Base-by-base conservation (phyloP, 257 asterid species). In the Solanum tarijense region DNA sequence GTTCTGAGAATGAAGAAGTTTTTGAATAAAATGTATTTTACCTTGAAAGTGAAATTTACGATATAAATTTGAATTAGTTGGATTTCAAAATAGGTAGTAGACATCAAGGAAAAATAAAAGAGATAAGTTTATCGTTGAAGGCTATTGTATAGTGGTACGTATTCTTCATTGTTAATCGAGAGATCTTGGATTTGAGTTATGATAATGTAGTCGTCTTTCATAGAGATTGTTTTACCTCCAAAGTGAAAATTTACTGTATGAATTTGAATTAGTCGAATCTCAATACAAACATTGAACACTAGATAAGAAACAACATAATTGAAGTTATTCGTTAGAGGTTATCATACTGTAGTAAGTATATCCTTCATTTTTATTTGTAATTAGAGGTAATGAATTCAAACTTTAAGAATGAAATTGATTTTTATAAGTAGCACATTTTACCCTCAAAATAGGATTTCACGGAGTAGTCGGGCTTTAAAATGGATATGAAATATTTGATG, bases 401-500 rank as follows among this genome's bases (percentile, higher is more conserved):
- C n/a, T 14, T 2, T 13, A 3, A 14, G 0, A 34, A 34, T 20
- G 2, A 4, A 73, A 20, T 9, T 5, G 2, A 18, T 5, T 9
- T 34, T 34, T 9, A 5, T 73, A 5, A 20, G 7, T 7, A 73
- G 6, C 6, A 29, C 10, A 29, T 3, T 16, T 72, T 72, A 32
- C 5, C 43, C 5, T 13, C 0, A 71, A 16, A 71, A 8, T 32
- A 1, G 0, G 0, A 71, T 31, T 71, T 48, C 1, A 69, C 6
- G 3, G 2, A 13, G 4, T 69, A 69, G 4, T 29, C 2, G 6
- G 8, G 8, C 7, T 14, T 55, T 1, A 55, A 55, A 55, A 3
- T 3, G 3, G 7, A 1, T 13, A 12, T 0, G 0, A 0, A 21
- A 75, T 2, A 10, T 74, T 1, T 0, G 1, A 11, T 36, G 82